These are phyloP conservation scores for Crithidia thermophila DNA, from an alignment of 208 protist genomes.

Conservation along the genomic window DNA sequence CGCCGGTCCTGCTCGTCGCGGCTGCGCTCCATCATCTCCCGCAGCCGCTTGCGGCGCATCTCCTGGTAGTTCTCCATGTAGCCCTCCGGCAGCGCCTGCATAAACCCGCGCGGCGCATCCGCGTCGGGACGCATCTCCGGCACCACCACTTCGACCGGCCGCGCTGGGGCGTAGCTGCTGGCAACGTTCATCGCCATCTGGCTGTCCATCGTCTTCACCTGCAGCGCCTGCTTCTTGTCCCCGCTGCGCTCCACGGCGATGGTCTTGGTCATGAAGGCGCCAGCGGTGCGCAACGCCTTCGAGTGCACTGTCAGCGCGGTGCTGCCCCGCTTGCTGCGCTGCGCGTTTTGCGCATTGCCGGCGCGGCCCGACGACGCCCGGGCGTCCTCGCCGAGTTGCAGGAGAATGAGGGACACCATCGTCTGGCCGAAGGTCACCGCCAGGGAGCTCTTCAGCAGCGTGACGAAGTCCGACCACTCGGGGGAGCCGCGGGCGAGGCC, in stretches of 20 bases:
- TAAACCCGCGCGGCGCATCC: constrained; percentile 78
- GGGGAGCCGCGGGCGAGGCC: constrained; percentile 29
- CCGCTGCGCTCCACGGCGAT: constrained; percentile 53
- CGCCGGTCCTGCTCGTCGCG: constrained; percentile 73
- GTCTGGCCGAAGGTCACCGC: constrained; percentile 77
- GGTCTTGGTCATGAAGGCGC: constrained; percentile 76
- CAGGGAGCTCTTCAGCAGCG: constrained; percentile 74
- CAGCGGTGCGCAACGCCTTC: constrained; percentile 58
- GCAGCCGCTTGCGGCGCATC: constrained; percentile 72
- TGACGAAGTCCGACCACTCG: constrained; percentile 72
- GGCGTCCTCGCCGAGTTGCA: constrained; percentile 56
- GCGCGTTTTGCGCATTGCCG: neutral
- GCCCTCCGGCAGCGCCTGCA: constrained; percentile 76
- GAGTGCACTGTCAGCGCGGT: constrained; percentile 67
- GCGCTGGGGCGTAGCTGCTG: constrained; percentile 84
- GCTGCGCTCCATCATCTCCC: constrained; percentile 86
- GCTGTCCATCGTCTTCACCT: constrained; percentile 91
- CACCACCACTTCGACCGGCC: constrained; percentile 79
- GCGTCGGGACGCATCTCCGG: constrained; percentile 68
- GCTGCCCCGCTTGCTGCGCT: constrained; percentile 15
- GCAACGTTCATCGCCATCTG: constrained; percentile 87
- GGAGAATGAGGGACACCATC: constrained; percentile 72
- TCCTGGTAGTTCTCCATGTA: constrained; percentile 72
- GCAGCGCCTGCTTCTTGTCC: constrained; percentile 64
- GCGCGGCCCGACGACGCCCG: neutral